Base-by-base conservation (phyloP, 2,329 filamentous ascomycete species). In the Cyphellophora europaea region DNA sequence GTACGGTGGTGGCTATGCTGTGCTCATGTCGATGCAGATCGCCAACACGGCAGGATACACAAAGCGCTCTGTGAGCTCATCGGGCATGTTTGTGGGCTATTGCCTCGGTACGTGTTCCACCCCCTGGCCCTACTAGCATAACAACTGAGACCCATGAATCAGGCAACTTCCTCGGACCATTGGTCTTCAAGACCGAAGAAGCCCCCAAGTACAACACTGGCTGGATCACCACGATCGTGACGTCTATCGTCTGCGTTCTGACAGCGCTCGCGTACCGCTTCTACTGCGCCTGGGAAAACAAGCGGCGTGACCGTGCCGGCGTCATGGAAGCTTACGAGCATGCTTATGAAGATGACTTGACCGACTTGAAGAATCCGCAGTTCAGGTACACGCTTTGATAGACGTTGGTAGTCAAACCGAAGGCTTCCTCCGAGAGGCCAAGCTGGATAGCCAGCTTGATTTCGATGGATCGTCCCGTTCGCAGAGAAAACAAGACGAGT, bases 1-100 rank as follows among this genome's bases (percentile, higher is more conserved):
- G 0, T 44, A 50, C 37, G 61, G 60, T 8, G 66, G 59, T 2
- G 64, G 59, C 1, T 73, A 72, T 40, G 67, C 63, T 3, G 63
- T 72, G 3, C 48, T 70, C 0, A 70, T 74, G 58, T 63, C 63
- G 1, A 46, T 70, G 5, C 58, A 63, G 30, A 60, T 67, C 27
- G 65, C 59, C 8, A 74, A 74, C 47, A 56, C 72, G 11, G 68
- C 66, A 0, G 69, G 71, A 0, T 71, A 65, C 32, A 74, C 69
- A 2, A 74, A 74, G 55, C 72, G 72, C 47, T 65, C 69, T 45
- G 51, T 71, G 4, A 71, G 66, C 0, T 63, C 58, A 2, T 68
- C 68, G 0, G 53, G 68, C 15, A 44, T 74, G 12, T 73, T 73
- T 36, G 63, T 65, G 1, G 69, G 65, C 2, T 73, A 72, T 42